Conservation (phyloP, 176 grass and related monocot genomes). For the Cenchrus purpureus region DNA sequence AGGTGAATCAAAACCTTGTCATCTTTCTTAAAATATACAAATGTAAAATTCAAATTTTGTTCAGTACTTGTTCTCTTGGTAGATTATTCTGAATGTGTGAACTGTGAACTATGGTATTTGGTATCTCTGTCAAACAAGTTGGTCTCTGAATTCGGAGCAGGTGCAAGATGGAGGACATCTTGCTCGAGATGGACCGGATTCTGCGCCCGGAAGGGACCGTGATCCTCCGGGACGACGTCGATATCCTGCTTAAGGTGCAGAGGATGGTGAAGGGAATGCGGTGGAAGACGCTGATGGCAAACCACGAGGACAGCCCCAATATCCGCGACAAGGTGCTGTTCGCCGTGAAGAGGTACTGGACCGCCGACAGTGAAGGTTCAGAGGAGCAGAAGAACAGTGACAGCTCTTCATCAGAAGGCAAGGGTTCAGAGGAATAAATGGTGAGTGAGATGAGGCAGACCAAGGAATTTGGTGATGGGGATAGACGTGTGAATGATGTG, state of each 20-base stretch:
- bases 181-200: constrained; percentile 89
- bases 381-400: neutral
- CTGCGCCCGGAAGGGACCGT: constrained; percentile 76
- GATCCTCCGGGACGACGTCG: constrained; percentile 79
- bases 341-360: constrained; percentile 86
- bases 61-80: neutral
- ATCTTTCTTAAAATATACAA: neutral
- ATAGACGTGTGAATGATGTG: neutral
- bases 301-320: constrained; percentile 75
- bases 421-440: constrained; percentile 18
- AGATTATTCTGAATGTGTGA: neutral
- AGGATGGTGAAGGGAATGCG: constrained; percentile 58
- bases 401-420: neutral
- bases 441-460: neutral
- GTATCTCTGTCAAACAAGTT: neutral
- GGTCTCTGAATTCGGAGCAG: constrained; percentile 36
- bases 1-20: constrained; percentile 44
- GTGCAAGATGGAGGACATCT: constrained; percentile 95
- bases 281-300: constrained; percentile 67
- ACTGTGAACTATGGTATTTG: neutral
- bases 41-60: neutral
- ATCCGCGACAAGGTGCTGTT: constrained; percentile 79
- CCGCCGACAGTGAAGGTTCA: constrained; percentile 40
- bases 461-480: neutral
- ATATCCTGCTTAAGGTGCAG: constrained; percentile 68